Evolutionary conservation across 1,284 basidiomycete genomes (phyloP), one percentile per base, ranked within the genome.

Genomic region (Fomitopsis palustris): DNA sequence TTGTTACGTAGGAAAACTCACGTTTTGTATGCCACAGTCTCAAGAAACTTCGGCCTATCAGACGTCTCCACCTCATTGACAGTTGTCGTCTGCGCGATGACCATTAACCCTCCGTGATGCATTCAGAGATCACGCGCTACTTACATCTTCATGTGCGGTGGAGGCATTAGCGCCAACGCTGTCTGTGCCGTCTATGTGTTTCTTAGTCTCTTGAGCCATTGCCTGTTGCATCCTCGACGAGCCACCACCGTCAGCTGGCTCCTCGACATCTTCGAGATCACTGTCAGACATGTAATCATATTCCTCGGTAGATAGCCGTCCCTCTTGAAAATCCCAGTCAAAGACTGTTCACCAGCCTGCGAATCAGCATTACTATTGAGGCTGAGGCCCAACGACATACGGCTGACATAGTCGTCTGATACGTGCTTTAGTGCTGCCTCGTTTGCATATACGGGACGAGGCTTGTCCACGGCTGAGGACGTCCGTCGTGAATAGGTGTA

Each of bases 21-120:
- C 47, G 60, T 85, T 89, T 69, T 93, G 91, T 73, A 84, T 78
- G 63, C 78, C 82, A 25, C 41, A 9, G 41, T 43, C 41, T 43
- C 41, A 10, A 43, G 41, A 23, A 23, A 2, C 23, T 19, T 21
- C 17, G 41, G 41, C 10, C 19, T 43, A 9, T 23, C 19, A 23
- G 19, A 17, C 3, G 9, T 19, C 4, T 9, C 41, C 4, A 19
- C n/a, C 8, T 10, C n/a, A 19, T 43, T 10, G 4, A 33, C 31
- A 33, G 31, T 10, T 4, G 10, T 10, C 31, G 31, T 33, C 31
- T 33, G 10, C 10, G 31, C 10, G 31, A 33, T 10, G 31, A 33
- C 4, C 5, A 5, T 33, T 10, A 5, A 10, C 31, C 31, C 5
- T 33, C 31, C 4, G 10, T 33, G 31, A 33, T 10, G 10, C 31